These are phyloP conservation scores for Aspergillus sp. DNA, from an alignment of 2,329 filamentous ascomycete genomes.

Conservation along the genomic window DNA sequence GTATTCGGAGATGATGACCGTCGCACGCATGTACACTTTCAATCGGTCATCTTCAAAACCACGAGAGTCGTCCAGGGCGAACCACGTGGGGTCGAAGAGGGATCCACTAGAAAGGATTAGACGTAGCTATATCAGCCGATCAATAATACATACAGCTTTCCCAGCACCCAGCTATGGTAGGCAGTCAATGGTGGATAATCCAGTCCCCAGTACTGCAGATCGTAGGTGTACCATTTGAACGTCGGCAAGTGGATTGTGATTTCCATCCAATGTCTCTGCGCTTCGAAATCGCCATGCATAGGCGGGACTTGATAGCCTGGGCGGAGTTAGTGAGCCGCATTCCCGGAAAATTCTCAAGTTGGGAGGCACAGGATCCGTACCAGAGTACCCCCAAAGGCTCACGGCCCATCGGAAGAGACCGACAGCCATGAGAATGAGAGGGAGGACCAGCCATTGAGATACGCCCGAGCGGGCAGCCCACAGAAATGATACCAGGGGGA, in stretches of 20 bases:
- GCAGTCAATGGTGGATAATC: conserved; percentile 97
- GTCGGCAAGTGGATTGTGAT: conserved; percentile 84
- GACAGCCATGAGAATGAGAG: conserved; percentile 82
- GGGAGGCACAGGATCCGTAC: conserved; percentile 44
- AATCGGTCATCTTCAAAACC: conserved; percentile 74
- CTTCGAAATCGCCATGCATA: conserved; percentile 96
- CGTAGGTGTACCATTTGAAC: conserved; percentile 97
- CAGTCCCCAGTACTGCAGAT: conserved; percentile 94
- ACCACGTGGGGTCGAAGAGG: conserved; percentile 80
- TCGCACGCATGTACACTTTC: conserved; percentile 95
- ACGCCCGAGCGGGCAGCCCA: conserved; percentile 81
- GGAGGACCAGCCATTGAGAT: conserved; percentile 90
- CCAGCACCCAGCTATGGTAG: conserved; percentile 96
- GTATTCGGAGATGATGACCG: conserved; percentile 87
- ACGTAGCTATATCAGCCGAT: conserved; percentile 3
- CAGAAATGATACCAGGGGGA: conserved; percentile 89
- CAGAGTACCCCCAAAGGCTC: conserved; percentile 92
- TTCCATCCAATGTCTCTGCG: conserved; percentile 99
- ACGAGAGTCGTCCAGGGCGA: conserved; percentile 77
- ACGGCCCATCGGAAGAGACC: conserved; percentile 92
- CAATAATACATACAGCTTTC: conserved; percentile 63
- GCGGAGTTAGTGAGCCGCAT: conserved; percentile 6
- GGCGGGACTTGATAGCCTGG: conserved; percentile 76
- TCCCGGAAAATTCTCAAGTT: too few relatives aligned
- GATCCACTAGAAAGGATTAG: conserved; percentile 57